Conservation (phyloP, 805 yeast genomes). For the Candida pseudoglaebosa region DNA sequence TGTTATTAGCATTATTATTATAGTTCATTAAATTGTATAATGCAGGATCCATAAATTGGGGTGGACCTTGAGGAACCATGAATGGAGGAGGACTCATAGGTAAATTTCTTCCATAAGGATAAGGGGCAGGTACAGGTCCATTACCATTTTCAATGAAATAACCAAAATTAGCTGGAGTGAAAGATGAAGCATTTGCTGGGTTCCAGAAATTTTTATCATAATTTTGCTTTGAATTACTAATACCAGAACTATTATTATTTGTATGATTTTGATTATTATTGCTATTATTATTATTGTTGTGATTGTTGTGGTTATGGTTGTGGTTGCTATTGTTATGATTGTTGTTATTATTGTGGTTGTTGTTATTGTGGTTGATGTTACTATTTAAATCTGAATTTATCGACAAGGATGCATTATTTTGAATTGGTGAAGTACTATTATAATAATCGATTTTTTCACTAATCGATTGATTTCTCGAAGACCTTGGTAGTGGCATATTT, state of each 20-base stretch:
- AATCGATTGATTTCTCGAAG: constrained; percentile 48
- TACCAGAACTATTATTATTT: background rate
- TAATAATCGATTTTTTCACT: constrained; percentile 63
- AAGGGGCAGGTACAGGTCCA: constrained; percentile 20
- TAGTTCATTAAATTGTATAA: constrained; percentile 30
- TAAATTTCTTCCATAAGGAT: constrained; percentile 12
- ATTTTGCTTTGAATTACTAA: background rate
- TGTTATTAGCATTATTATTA: constrained; percentile 5
- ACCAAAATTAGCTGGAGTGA: constrained; percentile 41
- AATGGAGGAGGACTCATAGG: constrained; percentile 37
- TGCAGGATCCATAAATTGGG: constrained; percentile 35
- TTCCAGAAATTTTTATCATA: constrained; percentile 52
- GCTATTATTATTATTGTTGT: too few species aligned
- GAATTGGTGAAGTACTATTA: constrained; percentile 43
- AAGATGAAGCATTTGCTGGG: constrained; percentile 60
- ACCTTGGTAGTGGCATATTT: constrained; percentile 31
- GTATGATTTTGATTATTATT: constrained; percentile 13
- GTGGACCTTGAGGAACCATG: constrained; percentile 35
- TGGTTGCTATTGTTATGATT: constrained; percentile 1
- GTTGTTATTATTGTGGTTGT: background rate
- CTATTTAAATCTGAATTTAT: constrained; percentile 24
- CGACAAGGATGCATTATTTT: constrained; percentile 36
- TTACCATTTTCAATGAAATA: constrained; percentile 25
- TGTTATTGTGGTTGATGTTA: constrained; percentile 8
- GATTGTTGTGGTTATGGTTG: constrained; percentile 14